Evolutionary conservation across 208 protist genomes (phyloP).

Genomic region (Acanthamoeba sp.): DNA sequence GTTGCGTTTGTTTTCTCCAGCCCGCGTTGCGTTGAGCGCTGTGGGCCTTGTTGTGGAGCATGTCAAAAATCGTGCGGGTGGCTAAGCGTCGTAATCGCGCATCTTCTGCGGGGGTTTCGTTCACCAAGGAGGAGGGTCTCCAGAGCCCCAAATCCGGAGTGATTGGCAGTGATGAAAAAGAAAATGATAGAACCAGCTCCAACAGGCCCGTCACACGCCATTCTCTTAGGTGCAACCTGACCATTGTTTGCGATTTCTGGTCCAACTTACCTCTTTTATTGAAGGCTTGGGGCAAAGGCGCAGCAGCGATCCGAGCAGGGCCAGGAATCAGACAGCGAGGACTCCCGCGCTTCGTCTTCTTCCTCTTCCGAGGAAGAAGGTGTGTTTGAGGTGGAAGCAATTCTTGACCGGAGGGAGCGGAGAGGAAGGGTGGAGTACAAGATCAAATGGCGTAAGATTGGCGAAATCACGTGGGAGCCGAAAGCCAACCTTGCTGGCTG

Average conservation of each 20-base stretch:
- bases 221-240: too few relatives aligned
- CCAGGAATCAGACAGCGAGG: conserved; percentile 12
- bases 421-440: conserved; percentile 27
- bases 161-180: too few relatives aligned
- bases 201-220: too few relatives aligned
- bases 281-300: not conserved
- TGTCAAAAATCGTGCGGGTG: not conserved
- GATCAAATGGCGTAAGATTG: not conserved
- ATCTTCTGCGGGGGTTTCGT: not conserved
- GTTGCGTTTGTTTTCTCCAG: too few relatives aligned
- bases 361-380: conserved; percentile 34
- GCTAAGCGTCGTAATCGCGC: not conserved
- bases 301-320: not conserved
- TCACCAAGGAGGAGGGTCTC: not conserved
- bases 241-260: too few relatives aligned
- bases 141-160: too few relatives aligned
- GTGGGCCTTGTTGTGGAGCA: too few relatives aligned
- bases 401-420: conserved; percentile 29
- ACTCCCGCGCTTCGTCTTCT: not conserved
- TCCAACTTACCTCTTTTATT: too few relatives aligned
- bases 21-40: too few relatives aligned
- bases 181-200: too few relatives aligned
- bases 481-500: not conserved
- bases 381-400: conserved; percentile 1
- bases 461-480: not conserved